Base-by-base conservation (phyloP, 805 yeast genomes). In the Blastobotrys americana region DNA sequence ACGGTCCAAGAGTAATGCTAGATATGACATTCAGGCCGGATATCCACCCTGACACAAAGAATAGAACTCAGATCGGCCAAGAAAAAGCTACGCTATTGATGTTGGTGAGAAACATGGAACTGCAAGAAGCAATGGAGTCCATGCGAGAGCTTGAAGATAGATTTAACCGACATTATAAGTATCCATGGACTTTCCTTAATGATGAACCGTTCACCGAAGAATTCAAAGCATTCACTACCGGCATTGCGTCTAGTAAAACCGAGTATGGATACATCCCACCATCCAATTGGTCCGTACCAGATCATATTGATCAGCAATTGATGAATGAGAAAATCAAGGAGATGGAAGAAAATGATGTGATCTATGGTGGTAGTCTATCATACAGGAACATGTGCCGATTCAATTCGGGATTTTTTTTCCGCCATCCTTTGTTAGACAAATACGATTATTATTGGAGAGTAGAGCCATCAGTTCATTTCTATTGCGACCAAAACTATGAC, bases 151-250 rank as follows among this genome's bases (percentile, higher is more conserved):
- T 89, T 44, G 97, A 90, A 66, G 97, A 88, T 63, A 72, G 96
- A 51, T 90, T 93, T 72, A 90, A 90, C 70, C 61, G 67, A 15
- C 73, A 84, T 39, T 89, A 68, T 67, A 73, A 84, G 51, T 90
- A 90, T 60, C 97, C 94, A 55, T 90, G 97, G 97, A 93, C 88
- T 21, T 93, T 90, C 64, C 71, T 90, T 56, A 90, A 90, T 64
- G 96, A 90, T 61, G 87, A 80, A 46, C 82, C 74, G 39, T 93
- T 90, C 66, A 71, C 77, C 42, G 88, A 85, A 2, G 93, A 86
- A 55, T 90, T 93, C 65, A 85, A 77, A 56, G 66, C 67, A 21
- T 73, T 77, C 22, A 84, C 95, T 10, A 51, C 75, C 1, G 73
- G 83, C 9, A 66, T 87, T 57, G 79, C 80, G 13, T 78, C 89